A percentile compares a stretch with the other conserved stretches of the same genome.
Conservation (phyloP, 108 stramenopile species). For the Skeletonema potamos region DNA sequence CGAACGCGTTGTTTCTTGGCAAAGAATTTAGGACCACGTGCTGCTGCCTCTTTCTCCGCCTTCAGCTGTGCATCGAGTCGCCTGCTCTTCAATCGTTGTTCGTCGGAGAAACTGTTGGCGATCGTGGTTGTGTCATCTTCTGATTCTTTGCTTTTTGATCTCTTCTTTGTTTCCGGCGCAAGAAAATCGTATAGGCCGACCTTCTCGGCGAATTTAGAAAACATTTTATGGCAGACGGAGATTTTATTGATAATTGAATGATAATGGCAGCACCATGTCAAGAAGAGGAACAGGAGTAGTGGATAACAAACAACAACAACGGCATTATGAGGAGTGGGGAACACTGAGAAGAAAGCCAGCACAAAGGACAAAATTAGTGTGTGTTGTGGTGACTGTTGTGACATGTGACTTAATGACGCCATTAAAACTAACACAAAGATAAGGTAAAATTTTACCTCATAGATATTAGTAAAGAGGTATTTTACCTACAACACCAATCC, state of each 20-base stretch:
- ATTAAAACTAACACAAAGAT: too few species aligned
- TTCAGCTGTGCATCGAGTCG: conserved; percentile 25
- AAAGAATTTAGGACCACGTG: conserved; percentile 14
- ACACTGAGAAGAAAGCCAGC: too few species aligned
- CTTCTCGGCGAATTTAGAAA: not conserved
- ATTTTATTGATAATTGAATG: not conserved
- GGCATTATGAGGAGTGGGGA: too few species aligned
- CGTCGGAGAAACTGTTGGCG: not conserved
- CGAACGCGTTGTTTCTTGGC: conserved; percentile 39
- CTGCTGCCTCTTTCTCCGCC: conserved; percentile 21
- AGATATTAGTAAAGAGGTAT: too few species aligned
- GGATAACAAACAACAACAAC: too few species aligned
- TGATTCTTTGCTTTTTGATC: not conserved
- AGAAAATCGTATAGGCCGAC: not conserved
- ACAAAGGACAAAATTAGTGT: too few species aligned
- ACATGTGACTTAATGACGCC: too few species aligned
- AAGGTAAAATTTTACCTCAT: too few species aligned
- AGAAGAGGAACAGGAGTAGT: too few species aligned
- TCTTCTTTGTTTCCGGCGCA: not conserved
- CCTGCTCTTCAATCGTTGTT: not conserved
- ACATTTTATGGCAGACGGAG: not conserved
- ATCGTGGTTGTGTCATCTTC: not conserved
- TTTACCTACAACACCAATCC: too few species aligned
- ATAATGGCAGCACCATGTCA: not conserved
- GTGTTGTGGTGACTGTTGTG: too few species aligned